Conservation (phyloP, 2,329 filamentous ascomycete genomes). For the Trichoderma gracile region DNA sequence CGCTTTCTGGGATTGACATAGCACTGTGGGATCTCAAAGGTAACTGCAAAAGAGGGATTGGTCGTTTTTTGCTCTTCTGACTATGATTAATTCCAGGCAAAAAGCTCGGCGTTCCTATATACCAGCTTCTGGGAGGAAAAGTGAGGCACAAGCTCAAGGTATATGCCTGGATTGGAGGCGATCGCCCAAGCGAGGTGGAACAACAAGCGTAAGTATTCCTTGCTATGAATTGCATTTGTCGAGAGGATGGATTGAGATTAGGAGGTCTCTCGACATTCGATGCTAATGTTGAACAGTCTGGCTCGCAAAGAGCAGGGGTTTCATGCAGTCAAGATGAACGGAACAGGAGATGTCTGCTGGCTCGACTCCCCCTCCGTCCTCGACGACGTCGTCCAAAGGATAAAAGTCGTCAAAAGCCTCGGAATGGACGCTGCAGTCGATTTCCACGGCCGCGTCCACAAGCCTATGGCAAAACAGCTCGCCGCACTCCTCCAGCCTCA, state of each 20-base stretch:
- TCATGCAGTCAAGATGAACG: slow-evolving; percentile 75
- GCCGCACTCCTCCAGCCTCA: slow-evolving; percentile 67
- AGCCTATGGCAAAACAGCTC: slow-evolving; percentile 79
- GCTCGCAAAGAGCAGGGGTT: slow-evolving; percentile 63
- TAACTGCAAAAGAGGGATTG: slow-evolving; percentile 20
- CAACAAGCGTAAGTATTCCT: slow-evolving; percentile 53
- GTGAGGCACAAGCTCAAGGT: slow-evolving; percentile 69
- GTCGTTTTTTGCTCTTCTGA: not conserved
- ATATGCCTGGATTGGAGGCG: slow-evolving; percentile 78
- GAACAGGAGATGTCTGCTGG: slow-evolving; percentile 73
- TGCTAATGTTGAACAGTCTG: slow-evolving; percentile 43
- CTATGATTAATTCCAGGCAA: slow-evolving; percentile 37
- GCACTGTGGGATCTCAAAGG: slow-evolving; percentile 77
- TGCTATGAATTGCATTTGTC: not conserved
- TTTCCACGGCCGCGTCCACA: slow-evolving; percentile 76
- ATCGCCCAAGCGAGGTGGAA: slow-evolving; percentile 67
- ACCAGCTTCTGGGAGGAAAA: slow-evolving; percentile 73
- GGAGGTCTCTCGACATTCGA: not conserved
- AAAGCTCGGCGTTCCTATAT: slow-evolving; percentile 63
- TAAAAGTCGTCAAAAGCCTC: slow-evolving; percentile 67
- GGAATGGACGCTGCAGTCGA: slow-evolving; percentile 75
- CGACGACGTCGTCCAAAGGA: slow-evolving; percentile 63
- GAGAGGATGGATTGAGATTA: no score
- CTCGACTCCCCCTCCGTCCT: slow-evolving; percentile 69
- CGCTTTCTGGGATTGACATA: slow-evolving; percentile 75